A percentile compares a stretch with the other conserved stretches of the same genome.
phyloP scores from a whole-genome alignment of 2,329 filamentous ascomycete genomes.

The Xylariomycetidae sp. region DNA sequence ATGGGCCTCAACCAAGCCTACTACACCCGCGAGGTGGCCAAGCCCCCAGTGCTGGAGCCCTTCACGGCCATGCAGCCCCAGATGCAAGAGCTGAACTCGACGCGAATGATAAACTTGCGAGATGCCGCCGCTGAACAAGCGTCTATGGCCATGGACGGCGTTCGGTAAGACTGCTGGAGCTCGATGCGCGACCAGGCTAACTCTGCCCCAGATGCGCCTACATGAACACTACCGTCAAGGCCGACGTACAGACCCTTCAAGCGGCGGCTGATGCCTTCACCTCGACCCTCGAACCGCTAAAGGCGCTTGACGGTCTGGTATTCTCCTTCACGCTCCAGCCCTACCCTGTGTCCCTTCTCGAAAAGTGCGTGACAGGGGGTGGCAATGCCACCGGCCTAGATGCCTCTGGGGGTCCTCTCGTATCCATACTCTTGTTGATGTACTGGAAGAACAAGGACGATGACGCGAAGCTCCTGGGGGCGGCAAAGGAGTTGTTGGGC shows the following conservation, averaged over 20 bases:
- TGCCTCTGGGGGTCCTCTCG: constrained; percentile 2
- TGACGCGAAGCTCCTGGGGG: constrained; percentile 6
- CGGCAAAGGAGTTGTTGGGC: constrained; percentile 1
- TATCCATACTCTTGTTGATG: constrained; percentile 6
- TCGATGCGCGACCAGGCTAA: no score
- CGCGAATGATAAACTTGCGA: constrained; percentile 5
- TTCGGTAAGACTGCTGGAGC: not conserved
- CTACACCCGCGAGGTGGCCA: constrained; percentile 4
- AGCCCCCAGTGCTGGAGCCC: constrained; percentile 2
- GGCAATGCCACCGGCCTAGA: constrained; percentile 10
- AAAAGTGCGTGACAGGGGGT: constrained; percentile 3
- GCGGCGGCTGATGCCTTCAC: constrained; percentile 3
- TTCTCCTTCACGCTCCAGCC: constrained; percentile 12
- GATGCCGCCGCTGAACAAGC: constrained; percentile 7
- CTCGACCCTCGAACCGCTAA: constrained; percentile 6
- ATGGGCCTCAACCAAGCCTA: constrained; percentile 8
- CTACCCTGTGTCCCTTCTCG: constrained; percentile 6
- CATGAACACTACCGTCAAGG: constrained; percentile 5
- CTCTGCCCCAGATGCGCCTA: constrained; percentile 6
- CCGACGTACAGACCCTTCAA: constrained; percentile 1
- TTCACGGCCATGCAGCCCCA: constrained; percentile 5
- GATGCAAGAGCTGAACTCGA: constrained; percentile 4
- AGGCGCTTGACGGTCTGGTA: constrained; percentile 4
- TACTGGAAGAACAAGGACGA: constrained; percentile 9
- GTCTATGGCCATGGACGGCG: not conserved